A percentile compares a stretch with the other conserved stretches of the same genome.
Conservation (phyloP, 768 basidiomycete species). For the Pulveroboletus ravenelii region DNA sequence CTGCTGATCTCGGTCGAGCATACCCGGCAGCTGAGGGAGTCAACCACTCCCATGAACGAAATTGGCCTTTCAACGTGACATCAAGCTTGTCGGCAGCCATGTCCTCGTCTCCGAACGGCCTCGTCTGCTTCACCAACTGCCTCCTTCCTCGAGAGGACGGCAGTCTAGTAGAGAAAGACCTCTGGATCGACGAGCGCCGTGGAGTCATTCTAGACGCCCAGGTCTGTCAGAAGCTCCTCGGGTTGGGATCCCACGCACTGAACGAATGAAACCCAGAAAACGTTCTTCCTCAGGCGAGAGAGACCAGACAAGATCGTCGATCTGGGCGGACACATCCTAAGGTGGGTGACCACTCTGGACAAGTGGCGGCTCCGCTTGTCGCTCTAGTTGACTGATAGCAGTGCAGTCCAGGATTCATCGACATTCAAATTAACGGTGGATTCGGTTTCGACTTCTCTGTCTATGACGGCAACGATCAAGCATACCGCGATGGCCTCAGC, state of each 20-base stretch:
- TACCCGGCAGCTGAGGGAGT: background rate
- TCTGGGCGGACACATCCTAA: constrained; percentile 72
- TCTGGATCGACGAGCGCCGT: constrained; percentile 75
- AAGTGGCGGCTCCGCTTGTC: background rate
- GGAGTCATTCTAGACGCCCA: constrained; percentile 77
- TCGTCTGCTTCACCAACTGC: constrained; percentile 87
- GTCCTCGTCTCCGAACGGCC: constrained; percentile 43
- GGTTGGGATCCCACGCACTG: background rate
- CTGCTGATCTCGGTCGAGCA: constrained; percentile 1
- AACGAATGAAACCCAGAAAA: constrained; percentile 40
- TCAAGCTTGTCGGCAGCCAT: constrained; percentile 15
- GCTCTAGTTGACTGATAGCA: constrained; percentile 7
- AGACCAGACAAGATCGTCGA: constrained; percentile 64
- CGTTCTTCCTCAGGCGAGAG: constrained; percentile 59
- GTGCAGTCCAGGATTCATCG: constrained; percentile 75
- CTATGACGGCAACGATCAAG: constrained; percentile 64
- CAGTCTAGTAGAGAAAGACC: constrained; percentile 62
- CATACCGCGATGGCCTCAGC: constrained; percentile 64
- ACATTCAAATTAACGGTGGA: constrained; percentile 88
- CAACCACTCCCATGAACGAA: background rate
- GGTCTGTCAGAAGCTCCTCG: constrained; percentile 32
- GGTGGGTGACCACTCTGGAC: constrained; percentile 33
- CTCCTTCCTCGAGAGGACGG: constrained; percentile 78
- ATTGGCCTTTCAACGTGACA: constrained; percentile 3
- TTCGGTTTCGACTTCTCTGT: constrained; percentile 87